Percentiles rank a stretch among this genome's conserved stretches.
Conservation (phyloP, 129 eudicot species). For the Erigeron canadensis region DNA sequence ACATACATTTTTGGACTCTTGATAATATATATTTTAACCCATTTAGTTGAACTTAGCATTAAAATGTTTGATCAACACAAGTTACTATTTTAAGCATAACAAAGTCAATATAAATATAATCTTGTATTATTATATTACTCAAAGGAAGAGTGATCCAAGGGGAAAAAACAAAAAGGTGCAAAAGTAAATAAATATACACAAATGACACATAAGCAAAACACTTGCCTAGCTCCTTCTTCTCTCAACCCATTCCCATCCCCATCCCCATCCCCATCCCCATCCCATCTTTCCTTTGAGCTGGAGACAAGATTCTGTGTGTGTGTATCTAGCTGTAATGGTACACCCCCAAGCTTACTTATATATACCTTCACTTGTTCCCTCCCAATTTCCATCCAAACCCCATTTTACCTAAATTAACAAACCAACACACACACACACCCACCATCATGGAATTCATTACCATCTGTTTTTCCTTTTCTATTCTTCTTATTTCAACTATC, state of each 20-base stretch:
- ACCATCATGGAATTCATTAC: slow-evolving; percentile 47
- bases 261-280: slow-evolving; percentile 22
- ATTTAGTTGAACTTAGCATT: too few species aligned
- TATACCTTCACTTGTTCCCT: slow-evolving; percentile 45
- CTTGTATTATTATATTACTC: background rate
- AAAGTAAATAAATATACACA: background rate
- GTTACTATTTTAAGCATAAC: background rate
- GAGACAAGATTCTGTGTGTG: slow-evolving; percentile 73
- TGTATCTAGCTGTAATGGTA: slow-evolving; percentile 60
- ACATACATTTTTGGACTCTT: too few species aligned
- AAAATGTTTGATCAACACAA: too few species aligned
- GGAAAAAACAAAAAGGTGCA: background rate
- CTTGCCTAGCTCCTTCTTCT: slow-evolving; percentile 23
- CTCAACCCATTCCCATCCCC: slow-evolving; percentile 1
- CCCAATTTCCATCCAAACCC: slow-evolving; percentile 27
- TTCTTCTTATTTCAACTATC: slow-evolving; percentile 21
- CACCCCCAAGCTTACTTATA: slow-evolving; percentile 39
- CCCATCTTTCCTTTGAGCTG: slow-evolving; percentile 53
- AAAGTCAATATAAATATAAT: background rate
- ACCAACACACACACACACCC: slow-evolving; percentile 19
- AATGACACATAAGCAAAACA: slow-evolving; percentile 7
- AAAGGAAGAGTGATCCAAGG: background rate
- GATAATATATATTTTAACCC: too few species aligned
- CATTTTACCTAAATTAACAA: background rate
- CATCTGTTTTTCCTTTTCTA: slow-evolving; percentile 16